A percentile compares a stretch with the other conserved stretches of the same genome.
Evolutionary conservation across 306 rosid species (phyloP).

Genomic region (Hippophae tibetana): DNA sequence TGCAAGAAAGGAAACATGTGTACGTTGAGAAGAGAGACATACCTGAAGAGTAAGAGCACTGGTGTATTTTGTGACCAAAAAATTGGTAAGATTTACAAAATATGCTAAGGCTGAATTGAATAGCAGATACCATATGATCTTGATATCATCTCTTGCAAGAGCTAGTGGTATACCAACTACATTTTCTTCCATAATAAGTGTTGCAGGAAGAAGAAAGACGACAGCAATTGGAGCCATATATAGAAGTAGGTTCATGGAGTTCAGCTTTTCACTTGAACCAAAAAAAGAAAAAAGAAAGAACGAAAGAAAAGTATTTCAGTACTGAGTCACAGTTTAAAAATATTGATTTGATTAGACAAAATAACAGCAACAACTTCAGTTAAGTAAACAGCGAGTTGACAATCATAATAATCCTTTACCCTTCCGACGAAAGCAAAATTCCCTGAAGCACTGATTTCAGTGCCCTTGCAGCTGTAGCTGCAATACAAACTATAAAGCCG

Average conservation of each 20-base stretch:
- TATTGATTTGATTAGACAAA: neutral
- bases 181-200: slow-evolving; percentile 91
- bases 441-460: slow-evolving; percentile 92
- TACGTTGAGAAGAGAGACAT: slow-evolving; percentile 18
- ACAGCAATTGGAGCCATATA: slow-evolving; percentile 99
- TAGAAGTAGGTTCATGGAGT: slow-evolving; percentile 96
- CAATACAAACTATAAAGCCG: slow-evolving; percentile 82
- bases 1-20: too few species aligned
- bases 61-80: slow-evolving; percentile 96
- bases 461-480: slow-evolving; percentile 98
- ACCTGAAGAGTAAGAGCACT: slow-evolving; percentile 99
- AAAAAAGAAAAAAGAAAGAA: too few species aligned
- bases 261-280: slow-evolving; percentile 80
- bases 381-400: too few species aligned
- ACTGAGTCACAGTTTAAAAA: neutral
- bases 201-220: slow-evolving; percentile 95
- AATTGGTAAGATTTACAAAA: slow-evolving; percentile 93
- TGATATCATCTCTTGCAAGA: slow-evolving; percentile 87
- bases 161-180: slow-evolving; percentile 95
- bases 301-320: slow-evolving; percentile 1
- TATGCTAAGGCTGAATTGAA: slow-evolving; percentile 90
- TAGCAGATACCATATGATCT: slow-evolving; percentile 92
- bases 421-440: slow-evolving; percentile 93
- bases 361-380: neutral
- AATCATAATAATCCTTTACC: slow-evolving; percentile 35